phyloP scores from a whole-genome alignment of 2,329 filamentous ascomycete species.

The Coniella vitis region DNA sequence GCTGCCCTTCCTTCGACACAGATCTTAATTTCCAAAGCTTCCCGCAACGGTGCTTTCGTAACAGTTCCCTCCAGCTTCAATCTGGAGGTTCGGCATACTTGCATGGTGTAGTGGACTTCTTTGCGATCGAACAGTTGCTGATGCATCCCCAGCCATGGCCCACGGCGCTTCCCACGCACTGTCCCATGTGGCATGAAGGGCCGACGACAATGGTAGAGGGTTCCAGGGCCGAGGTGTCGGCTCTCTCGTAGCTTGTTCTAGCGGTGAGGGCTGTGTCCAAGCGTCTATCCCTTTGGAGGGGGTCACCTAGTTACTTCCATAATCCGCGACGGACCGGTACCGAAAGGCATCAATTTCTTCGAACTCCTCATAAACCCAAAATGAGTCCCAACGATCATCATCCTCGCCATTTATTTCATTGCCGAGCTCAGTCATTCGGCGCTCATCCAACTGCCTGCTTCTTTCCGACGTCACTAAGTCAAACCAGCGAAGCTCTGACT shows the following conservation, averaged over 20 bases:
- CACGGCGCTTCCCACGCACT: neutral
- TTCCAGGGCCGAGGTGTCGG: conserved; percentile 3
- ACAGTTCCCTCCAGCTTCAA: neutral
- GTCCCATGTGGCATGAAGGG: conserved; percentile 1
- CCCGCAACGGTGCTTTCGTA: too few relatives aligned
- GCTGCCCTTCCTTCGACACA: too few relatives aligned
- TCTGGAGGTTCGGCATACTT: neutral
- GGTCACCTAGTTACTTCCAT: neutral
- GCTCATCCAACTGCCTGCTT: conserved; percentile 32
- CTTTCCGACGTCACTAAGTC: conserved; percentile 38
- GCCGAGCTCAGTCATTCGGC: conserved; percentile 38
- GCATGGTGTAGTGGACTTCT: neutral
- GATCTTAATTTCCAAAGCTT: too few relatives aligned
- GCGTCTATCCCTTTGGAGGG: neutral
- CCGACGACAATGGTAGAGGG: conserved; percentile 1
- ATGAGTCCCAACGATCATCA: conserved; percentile 9
- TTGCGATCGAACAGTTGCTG: neutral
- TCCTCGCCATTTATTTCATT: conserved; percentile 21
- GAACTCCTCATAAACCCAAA: conserved; percentile 9
- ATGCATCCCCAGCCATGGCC: neutral
- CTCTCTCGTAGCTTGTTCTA: neutral
- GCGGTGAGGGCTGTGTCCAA: neutral
- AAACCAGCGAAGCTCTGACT: conserved; percentile 42
- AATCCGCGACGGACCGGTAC: neutral
- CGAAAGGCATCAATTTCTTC: conserved; percentile 6